phyloP scores from a whole-genome alignment of 1,139 yeast genomes.

The Geotrichum restrictum region DNA sequence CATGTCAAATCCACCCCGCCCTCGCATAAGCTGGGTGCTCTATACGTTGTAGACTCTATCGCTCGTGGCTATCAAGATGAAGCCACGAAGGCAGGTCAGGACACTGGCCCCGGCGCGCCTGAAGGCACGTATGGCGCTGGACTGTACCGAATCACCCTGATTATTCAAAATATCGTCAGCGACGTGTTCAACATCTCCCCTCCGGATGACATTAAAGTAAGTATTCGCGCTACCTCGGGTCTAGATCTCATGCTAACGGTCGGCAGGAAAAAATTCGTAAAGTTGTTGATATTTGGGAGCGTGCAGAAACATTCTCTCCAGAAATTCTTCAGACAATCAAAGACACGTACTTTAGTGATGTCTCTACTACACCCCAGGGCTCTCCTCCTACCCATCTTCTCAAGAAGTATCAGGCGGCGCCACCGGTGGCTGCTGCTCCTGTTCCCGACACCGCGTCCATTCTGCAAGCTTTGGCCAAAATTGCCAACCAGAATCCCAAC shows the following conservation, averaged over 20 bases:
- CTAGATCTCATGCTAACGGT: constrained; percentile 23
- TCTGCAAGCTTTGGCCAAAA: constrained; percentile 39
- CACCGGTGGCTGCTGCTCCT: constrained; percentile 39
- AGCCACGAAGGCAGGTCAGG: constrained; percentile 54
- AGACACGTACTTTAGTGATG: constrained; percentile 49
- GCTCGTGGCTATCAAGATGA: constrained; percentile 82
- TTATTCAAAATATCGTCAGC: constrained; percentile 36
- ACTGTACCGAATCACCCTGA: constrained; percentile 43
- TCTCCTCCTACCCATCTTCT: constrained; percentile 29
- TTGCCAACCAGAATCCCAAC: constrained; percentile 37
- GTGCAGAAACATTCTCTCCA: constrained; percentile 70
- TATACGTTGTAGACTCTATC: constrained; percentile 88
- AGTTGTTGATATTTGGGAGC: constrained; percentile 88
- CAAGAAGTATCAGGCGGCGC: constrained; percentile 37
- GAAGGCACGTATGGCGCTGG: constrained; percentile 78
- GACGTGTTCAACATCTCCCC: constrained; percentile 32
- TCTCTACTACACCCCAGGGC: constrained; percentile 49
- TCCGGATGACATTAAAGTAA: constrained; percentile 31
- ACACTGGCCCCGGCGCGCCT: constrained; percentile 44
- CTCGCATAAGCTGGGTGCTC: constrained; percentile 81
- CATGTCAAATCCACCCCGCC: constrained; percentile 73
- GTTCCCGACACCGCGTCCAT: constrained; percentile 40
- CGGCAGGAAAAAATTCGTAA: constrained; percentile 66
- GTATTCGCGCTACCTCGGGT: constrained; percentile 38
- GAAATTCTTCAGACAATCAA: constrained; percentile 54